Evolutionary conservation across 2,329 filamentous ascomycete genomes (phyloP).

Genomic region (Botrytis cinerea): DNA sequence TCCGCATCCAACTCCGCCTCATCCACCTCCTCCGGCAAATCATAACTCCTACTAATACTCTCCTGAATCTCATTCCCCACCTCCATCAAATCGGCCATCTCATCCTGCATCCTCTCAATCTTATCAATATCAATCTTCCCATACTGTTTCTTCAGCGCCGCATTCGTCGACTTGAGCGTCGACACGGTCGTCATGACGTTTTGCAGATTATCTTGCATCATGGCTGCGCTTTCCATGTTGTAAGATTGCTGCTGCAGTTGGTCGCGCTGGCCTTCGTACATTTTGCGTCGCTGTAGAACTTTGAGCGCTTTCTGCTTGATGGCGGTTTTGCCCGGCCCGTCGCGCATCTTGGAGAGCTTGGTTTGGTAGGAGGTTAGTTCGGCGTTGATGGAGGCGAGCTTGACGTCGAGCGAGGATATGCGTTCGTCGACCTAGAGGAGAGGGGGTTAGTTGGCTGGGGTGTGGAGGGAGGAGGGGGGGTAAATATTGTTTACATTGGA

Average conservation of each 20-base stretch:
- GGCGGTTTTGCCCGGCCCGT: conserved; percentile 89
- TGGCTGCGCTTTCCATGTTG: conserved; percentile 98
- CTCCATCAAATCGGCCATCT: conserved; percentile 98
- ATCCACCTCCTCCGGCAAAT: conserved; percentile 94
- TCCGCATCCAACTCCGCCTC: conserved; percentile 96
- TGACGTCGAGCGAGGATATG: conserved; percentile 87
- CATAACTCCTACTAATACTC: conserved; percentile 85
- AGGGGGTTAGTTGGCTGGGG: conserved; percentile 27
- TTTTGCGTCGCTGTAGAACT: conserved; percentile 87
- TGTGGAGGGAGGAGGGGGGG: background rate
- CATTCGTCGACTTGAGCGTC: conserved; percentile 98
- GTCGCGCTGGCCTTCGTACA: conserved; percentile 91
- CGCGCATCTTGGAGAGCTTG: conserved; percentile 88
- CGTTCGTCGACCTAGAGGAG: conserved; percentile 68
- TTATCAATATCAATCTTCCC: conserved; percentile 97
- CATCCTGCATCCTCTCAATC: conserved; percentile 96
- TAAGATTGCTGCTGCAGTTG: conserved; percentile 92
- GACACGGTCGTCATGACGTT: conserved; percentile 94
- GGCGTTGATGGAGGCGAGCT: conserved; percentile 87
- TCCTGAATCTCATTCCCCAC: conserved; percentile 98
- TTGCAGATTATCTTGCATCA: conserved; percentile 98
- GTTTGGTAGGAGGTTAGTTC: conserved; percentile 87
- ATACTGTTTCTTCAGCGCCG: conserved; percentile 89
- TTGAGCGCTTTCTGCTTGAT: conserved; percentile 95
- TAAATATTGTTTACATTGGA: conserved; percentile 59